Base-by-base conservation (phyloP, 176 grass and related monocot genomes). In the Oryza australiensis region DNA sequence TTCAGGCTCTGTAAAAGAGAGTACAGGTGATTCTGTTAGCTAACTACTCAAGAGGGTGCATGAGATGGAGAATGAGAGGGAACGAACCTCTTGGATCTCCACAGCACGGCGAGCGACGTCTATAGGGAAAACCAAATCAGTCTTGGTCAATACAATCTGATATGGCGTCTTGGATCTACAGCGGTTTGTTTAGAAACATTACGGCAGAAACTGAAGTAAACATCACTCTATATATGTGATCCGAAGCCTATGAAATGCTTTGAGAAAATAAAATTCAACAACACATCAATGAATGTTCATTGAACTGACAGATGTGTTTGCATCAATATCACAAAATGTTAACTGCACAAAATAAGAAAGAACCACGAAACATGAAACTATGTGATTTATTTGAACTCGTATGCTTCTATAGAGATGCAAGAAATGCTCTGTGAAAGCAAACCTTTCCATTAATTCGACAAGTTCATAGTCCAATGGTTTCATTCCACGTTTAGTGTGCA, bases 401-500 rank as follows among this genome's bases (percentile, higher is more conserved):
- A 59, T 70, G 68, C 60, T 34, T 76, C 22, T 62, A 3, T 45
- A 71, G 24, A 5, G 22, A 60, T 10, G 72, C 30, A 74, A 42
- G 33, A 74, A 29, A 63, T 16, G n/a, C 22, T 53, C 51, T 66
- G 79, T 23, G 12, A 70, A 43, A 62, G 40, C 66, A 46, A 78
- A 91, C 95, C 88, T 94, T 86, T 98, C 92, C 92, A 94, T 94
- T 15, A 98, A 73, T 49, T 98, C 95, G 51, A 98, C 72, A 77
- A 94, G 92, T 69, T 98, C 95, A 35, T 91, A 90, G 71, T 95
- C 95, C 74, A 94, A 85, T 16, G 90, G 95, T 85, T 98, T 98
- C 95, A 95, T 98, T 83, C 95, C 95, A 78, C 95, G 92, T 81
- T 98, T 98, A 26, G 95, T 98, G 85, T 98, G 90, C 79, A 98